These are phyloP conservation scores for Bisporella sp. DNA, from an alignment of 2,329 filamentous ascomycete genomes.

Conservation along the genomic window DNA sequence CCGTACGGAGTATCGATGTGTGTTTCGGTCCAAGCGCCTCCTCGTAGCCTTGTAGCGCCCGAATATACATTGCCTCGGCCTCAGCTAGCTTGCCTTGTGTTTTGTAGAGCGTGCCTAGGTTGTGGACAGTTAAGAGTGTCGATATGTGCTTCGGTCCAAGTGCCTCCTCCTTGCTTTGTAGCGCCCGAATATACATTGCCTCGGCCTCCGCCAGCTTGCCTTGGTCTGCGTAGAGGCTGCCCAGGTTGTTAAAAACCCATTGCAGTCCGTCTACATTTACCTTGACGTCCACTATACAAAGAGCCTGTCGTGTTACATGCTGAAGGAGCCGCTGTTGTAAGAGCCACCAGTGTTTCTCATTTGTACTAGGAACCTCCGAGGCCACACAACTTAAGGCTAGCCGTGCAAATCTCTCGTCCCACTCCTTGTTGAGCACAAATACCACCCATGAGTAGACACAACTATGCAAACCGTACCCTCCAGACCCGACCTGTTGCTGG, in stretches of 20 bases:
- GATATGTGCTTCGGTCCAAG: conserved; percentile 5
- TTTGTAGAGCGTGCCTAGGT: conserved; percentile 14
- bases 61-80: neutral
- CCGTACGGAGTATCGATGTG: too few relatives aligned
- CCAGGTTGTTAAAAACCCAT: conserved; percentile 12
- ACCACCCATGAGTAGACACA: conserved; percentile 9
- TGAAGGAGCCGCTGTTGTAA: conserved; percentile 1
- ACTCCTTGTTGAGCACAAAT: conserved; percentile 9
- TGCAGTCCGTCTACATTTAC: conserved; percentile 5
- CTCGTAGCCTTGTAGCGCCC: neutral
- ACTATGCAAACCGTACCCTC: conserved; percentile 11
- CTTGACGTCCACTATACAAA: conserved; percentile 6
- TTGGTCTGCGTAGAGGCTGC: conserved; percentile 15
- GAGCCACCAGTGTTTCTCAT: conserved; percentile 10
- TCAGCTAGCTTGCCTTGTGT: conserved; percentile 14
- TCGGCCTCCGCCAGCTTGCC: conserved; percentile 8
- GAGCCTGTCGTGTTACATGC: conserved; percentile 1
- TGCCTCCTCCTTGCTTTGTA: conserved; percentile 6
- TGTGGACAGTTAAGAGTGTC: conserved; percentile 2
- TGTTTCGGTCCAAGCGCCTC: neutral
- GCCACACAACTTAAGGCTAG: conserved; percentile 5
- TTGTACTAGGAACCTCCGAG: conserved; percentile 5
- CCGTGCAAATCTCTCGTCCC: conserved; percentile 4
- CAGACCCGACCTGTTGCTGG: conserved; percentile 3
- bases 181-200: conserved; percentile 1